Base-by-base conservation (phyloP, 805 yeast genomes). In the Candida golubevii region DNA sequence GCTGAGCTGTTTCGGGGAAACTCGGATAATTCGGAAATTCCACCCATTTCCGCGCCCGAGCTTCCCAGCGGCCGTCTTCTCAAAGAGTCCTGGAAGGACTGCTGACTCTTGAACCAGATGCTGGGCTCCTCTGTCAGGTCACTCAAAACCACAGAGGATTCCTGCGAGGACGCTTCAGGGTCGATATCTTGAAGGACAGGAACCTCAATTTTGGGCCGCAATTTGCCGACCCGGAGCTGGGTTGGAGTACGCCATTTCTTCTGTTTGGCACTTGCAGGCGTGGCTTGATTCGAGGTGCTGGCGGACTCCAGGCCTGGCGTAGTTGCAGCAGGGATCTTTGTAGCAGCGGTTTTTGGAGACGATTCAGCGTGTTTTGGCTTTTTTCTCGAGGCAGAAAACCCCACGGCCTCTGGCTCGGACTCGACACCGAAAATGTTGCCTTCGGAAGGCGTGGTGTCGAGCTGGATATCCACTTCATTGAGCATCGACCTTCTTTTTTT, bases 391-490 rank as follows among this genome's bases (percentile, higher is more conserved):
- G 55, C 47, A 7, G 56, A 47, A 13, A 49, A 53, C 14, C 46
- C 11, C 14, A 49, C 56, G 1, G 45, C 26, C 13, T 53, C 57
- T 1, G 56, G 51, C 15, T 47, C 56, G 7, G 50, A 40, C 4
- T 51, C 56, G 5, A 54, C 45, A 10, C 45, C 56, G 35, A 54
- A 54, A 9, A 54, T 13, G 26, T 51, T 54, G 27, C 57, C 57
- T 35, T 50, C 51, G 2, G 49, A 34, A 2, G 50, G 55, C 6
- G 49, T 33, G 18, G 38, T 41, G 7, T 50, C 28, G 35, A 39
- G 31, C 12, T 49, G 46, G 8, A 47, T 28, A 26, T 35, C 47
- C 8, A 37, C 43, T n/a, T 44, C 47, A 10, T 42, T 46, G 11
- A 48, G 44, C 51, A 48, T 54, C 7, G 54, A 48, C 35, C 38